Evolutionary conservation across 495 filamentous ascomycete genomes (phyloP), one percentile per base, ranked within the genome.

Genomic region (Parathielavia hyrcaniae): DNA sequence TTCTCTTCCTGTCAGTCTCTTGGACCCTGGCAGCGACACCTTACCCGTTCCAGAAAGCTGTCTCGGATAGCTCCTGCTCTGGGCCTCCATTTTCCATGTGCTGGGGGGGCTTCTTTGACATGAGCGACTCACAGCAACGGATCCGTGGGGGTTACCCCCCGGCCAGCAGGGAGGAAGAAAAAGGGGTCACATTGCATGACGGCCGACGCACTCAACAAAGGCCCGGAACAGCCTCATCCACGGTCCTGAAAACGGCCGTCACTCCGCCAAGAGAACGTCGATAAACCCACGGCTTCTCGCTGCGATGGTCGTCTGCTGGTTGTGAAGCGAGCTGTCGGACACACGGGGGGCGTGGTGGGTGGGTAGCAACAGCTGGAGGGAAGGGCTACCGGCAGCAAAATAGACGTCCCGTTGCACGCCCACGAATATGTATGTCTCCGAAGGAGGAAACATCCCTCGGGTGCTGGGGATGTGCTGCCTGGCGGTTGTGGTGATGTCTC

Each of bases 381-480:
- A 26, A 35, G 19, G 62, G 59, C 30, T 64, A 57, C 51, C 55
- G 49, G 47, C 62, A 64, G 62, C 34, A 59, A n/a, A 56, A 54
- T 40, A 50, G 51, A 41, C 55, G 50, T 47, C 32, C 55, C 39
- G 48, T 50, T 48, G 43, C 46, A 46, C 50, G 36, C 19, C 55
- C 45, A 57, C 58, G 55, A 61, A 61, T 53, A 61, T 59, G 59
- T 59, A 59, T 7, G 48, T 43, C 59, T 38, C 58, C 59, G 51
- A 64, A 59, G 36, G 30, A 53, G 58, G 57, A 60, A 61, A 50
- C 44, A 44, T 40, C 53, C 47, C 4, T 45, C 58, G 45, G 59
- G 48, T 57, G 54, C 32, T 47, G 36, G 11, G 34, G 22, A 26
- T 23, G 38, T 14, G 20, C 6, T 5, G n/a, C n/a, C n/a, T 40